A percentile compares a stretch with the other conserved stretches of the same genome.
These are phyloP conservation scores for Elaeis oleifera DNA, from an alignment of 202 grass and related monocot species.

Conservation along the genomic window DNA sequence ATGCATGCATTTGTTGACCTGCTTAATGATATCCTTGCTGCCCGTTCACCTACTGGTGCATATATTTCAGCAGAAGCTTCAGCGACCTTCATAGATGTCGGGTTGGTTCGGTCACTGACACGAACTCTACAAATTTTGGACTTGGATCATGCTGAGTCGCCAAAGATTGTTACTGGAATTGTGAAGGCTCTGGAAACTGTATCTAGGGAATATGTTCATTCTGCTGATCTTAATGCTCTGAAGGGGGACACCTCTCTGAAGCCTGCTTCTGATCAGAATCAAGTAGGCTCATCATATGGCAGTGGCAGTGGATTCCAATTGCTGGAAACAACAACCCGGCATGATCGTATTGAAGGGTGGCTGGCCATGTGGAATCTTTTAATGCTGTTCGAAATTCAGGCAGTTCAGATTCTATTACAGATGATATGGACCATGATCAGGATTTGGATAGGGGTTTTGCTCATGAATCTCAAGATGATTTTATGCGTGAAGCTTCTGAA, in stretches of 20 bases:
- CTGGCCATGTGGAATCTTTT: conserved; percentile 61
- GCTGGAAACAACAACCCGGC: conserved; percentile 59
- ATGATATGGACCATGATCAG: conserved; percentile 90
- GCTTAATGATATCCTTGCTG: conserved; percentile 89
- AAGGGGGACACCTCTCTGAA: conserved; percentile 60
- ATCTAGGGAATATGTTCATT: conserved; percentile 87
- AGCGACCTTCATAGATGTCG: conserved; percentile 83
- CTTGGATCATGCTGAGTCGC: conserved; percentile 83
- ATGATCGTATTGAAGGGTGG: conserved; percentile 37
- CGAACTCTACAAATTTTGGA: conserved; percentile 75
- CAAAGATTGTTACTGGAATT: conserved; percentile 80
- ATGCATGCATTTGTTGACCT: conserved; percentile 81
- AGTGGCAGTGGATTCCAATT: conserved; percentile 54
- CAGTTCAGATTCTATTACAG: conserved; percentile 64
- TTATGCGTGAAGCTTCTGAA: conserved; percentile 91
- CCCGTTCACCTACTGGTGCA: conserved; percentile 86
- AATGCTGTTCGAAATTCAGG: conserved; percentile 49
- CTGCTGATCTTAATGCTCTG: conserved; percentile 39
- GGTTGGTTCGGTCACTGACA: conserved; percentile 58
- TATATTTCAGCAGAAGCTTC: conserved; percentile 76
- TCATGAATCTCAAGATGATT: conserved; percentile 79
- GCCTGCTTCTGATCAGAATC: conserved; percentile 42
- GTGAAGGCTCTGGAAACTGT: conserved; percentile 85
- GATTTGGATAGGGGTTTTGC: conserved; percentile 48
- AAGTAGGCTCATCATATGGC: conserved; percentile 32